These are phyloP conservation scores for Paecilomyces sp. DNA, from an alignment of 2,329 filamentous ascomycete species.

Conservation along the genomic window DNA sequence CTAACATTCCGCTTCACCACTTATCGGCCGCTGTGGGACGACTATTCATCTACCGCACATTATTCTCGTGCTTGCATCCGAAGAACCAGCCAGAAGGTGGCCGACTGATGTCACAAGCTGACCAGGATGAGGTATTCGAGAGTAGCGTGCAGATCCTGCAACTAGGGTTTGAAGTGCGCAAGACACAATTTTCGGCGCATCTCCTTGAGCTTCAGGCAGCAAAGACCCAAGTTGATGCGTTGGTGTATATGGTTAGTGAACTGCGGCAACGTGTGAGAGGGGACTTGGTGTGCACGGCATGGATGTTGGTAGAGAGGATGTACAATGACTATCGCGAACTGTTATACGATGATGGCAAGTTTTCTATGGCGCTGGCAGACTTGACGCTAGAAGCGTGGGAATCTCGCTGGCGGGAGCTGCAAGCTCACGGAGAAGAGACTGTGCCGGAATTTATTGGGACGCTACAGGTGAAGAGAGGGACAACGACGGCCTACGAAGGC, in stretches of 20 bases:
- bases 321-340: no score
- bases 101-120: constrained; percentile 9
- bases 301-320: constrained; percentile 17
- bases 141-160: constrained; percentile 29
- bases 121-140: constrained; percentile 20
- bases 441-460: no score
- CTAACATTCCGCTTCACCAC: constrained; percentile 33
- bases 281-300: constrained; percentile 32
- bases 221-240: constrained; percentile 15
- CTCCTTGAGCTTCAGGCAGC: no score
- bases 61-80: constrained; percentile 36
- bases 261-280: constrained; percentile 29
- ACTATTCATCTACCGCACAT: constrained; percentile 35
- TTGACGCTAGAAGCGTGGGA: no score
- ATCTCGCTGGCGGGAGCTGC: no score
- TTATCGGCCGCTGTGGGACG: constrained; percentile 25
- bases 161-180: constrained; percentile 1
- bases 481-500: no score
- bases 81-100: constrained; percentile 20
- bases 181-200: constrained; percentile 45
- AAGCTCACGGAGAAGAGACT: no score
- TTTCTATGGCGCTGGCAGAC: no score
- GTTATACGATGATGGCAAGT: no score
- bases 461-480: no score
- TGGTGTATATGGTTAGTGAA: constrained; percentile 44